Evolutionary conservation across 179 eudicot species (phyloP), one percentile per base, ranked within the genome.

Genomic region (Patellifolia procumbens): DNA sequence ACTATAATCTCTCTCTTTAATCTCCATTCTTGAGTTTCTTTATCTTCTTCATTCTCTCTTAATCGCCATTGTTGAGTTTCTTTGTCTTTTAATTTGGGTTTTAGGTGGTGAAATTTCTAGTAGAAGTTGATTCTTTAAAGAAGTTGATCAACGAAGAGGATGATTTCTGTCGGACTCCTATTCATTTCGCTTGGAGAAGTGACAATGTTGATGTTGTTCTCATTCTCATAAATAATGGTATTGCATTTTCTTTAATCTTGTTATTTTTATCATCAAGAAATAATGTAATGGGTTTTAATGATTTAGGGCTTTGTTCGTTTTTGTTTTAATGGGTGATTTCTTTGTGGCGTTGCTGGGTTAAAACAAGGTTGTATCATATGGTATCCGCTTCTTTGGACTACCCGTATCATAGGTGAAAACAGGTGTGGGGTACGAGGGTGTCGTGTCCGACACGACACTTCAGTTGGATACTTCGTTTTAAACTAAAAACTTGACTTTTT

Each of bases 131-230:
- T 70, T 79, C 88, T 12, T 79, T 80, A 12, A 77, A 83, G 24
- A 77, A 83, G 78, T 84, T 88, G 71, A 80, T 92, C 63, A 88
- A 92, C 70, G 93, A 90, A 68, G 91, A 92, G 64, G 93, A 86
- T 81, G 95, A 92, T 8, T 92, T n/a, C n/a, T n/a, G n/a, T n/a
- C n/a, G 93, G 95, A 88, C 84, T 13, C 93, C 95, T 0, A 76
- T 90, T 79, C 95, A 92, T 76, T 85, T 92, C 13, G 97, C 93
- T 7, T 80, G 89, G 6, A 89, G 93, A 79, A 84, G 86, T 80
- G 94, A 94, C 4, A 77, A 86, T 81, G 31, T 68, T 26, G 87
- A 90, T 66, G 85, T 92, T 76, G 83, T 90, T 43, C 81, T 85
- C 79, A 73, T 79, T 82, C 76, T 92, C 80, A 76, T 90, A 24